A percentile compares a stretch with the other conserved stretches of the same genome.
These are phyloP conservation scores for Xylaria acuta DNA, from an alignment of 495 filamentous ascomycete genomes.

Conservation along the genomic window DNA sequence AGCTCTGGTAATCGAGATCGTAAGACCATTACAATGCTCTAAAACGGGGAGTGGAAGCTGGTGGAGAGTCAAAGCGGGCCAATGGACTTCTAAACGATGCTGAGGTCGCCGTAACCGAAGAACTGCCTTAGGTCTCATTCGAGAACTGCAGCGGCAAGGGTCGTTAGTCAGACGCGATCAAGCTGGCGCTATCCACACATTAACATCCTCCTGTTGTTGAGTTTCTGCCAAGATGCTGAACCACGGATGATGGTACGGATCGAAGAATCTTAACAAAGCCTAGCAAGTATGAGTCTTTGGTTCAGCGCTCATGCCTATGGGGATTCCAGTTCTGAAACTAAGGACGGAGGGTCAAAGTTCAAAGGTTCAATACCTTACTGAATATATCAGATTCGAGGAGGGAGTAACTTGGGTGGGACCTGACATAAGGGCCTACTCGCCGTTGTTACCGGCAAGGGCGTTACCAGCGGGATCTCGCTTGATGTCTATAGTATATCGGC, in stretches of 20 bases:
- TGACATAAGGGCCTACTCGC: not conserved
- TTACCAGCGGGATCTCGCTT: constrained; percentile 12
- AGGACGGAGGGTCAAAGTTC: constrained; percentile 20
- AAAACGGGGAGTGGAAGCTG: constrained; percentile 28
- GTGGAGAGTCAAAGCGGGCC: constrained; percentile 38
- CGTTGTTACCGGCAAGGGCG: constrained; percentile 15
- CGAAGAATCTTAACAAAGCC: constrained; percentile 26
- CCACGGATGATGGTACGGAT: constrained; percentile 27
- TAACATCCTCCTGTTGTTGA: constrained; percentile 27
- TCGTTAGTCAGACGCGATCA: constrained; percentile 16
- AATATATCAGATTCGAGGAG: constrained; percentile 16
- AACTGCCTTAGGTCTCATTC: constrained; percentile 31
- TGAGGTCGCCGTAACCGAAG: constrained; percentile 32
- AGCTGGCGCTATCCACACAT: constrained; percentile 26
- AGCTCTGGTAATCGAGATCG: constrained; percentile 16
- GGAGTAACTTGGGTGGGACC: constrained; percentile 5
- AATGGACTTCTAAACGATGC: constrained; percentile 36
- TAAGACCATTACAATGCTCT: constrained; percentile 34
- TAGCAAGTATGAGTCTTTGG: constrained; percentile 26
- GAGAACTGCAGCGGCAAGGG: constrained; percentile 29
- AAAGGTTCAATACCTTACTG: constrained; percentile 5
- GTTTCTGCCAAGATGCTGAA: constrained; percentile 26
- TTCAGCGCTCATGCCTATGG: constrained; percentile 20
- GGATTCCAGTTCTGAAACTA: constrained; percentile 17
- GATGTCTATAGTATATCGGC: constrained; percentile 28